Evolutionary conservation across 2,329 filamentous ascomycete genomes (phyloP).

Genomic region (Pyrenophora graminea): DNA sequence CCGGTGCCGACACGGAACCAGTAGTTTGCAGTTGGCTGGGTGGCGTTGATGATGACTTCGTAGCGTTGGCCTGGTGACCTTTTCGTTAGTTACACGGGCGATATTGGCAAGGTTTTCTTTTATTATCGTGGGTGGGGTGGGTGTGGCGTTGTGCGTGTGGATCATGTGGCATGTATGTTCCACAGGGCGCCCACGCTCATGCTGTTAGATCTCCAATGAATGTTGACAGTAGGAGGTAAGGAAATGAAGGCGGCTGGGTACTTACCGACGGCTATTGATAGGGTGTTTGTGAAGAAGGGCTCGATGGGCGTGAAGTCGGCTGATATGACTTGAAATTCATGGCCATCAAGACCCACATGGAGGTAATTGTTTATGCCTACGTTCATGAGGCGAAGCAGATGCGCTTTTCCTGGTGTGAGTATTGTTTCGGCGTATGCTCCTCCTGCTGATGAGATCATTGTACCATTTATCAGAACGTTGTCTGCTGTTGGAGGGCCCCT

Average conservation of each 20-base stretch:
- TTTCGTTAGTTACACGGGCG: conserved; percentile 26
- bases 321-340: conserved; percentile 51
- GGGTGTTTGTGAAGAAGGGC: conserved; percentile 45
- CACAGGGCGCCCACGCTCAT: conserved; percentile 2
- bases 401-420: conserved; percentile 48
- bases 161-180: neutral
- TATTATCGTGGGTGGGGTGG: conserved; percentile 7
- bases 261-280: conserved; percentile 46
- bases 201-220: conserved; percentile 3
- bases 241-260: conserved; percentile 1
- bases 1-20: conserved; percentile 45
- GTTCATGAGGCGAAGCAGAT: conserved; percentile 53
- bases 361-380: conserved; percentile 33
- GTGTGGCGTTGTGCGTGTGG: conserved; percentile 9
- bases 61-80: conserved; percentile 43
- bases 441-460: conserved; percentile 50
- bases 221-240: neutral
- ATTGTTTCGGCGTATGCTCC: conserved; percentile 41
- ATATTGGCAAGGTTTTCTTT: neutral
- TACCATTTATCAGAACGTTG: conserved; percentile 59
- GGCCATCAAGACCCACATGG: conserved; percentile 36
- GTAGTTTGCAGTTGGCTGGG: conserved; percentile 38
- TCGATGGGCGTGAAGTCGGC: conserved; percentile 52
- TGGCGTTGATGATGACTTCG: conserved; percentile 47
- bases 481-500: conserved; percentile 52